Base-by-base conservation (phyloP, 768 basidiomycete species). In the Boletus bicolor region DNA sequence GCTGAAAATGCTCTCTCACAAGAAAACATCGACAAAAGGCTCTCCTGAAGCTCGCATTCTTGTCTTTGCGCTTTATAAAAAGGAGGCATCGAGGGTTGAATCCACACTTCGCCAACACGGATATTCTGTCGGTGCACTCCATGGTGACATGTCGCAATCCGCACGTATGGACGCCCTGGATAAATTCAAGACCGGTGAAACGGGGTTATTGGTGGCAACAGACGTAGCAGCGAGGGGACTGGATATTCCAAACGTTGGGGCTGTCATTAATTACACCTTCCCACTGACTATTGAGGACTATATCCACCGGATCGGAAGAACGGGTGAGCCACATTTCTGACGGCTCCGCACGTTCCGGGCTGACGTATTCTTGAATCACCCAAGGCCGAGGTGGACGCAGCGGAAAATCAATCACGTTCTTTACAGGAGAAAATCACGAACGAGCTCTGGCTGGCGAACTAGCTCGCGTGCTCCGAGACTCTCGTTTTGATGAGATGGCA, bases 241-340 rank as follows among this genome's bases (percentile, higher is more conserved):
- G 60, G 97, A 99, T 76, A 98, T 99, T 64, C 95, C 97, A 2
- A 87, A 96, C 67, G 97, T 99, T 32, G 90, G 85, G 26, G 82
- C 87, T 26, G 97, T 99, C 45, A 84, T 98, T 70, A 97, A 98
- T 74, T 96, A 97, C 66, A 95, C 91, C n/a, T 98, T 95, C 76
- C 96, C 96, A 39, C 77, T 99, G 66, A 98, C 94, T 2, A 88
- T 98, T 46, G 96, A 97, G 75, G 88, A 92, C 75, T 95, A 89
- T 65, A 82, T 93, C 63, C 92, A 94, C 71, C 88, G 92, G 9
- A 93, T 94, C 56, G 92, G 92, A 44, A 81, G 92, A 56, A 94
- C 93, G 2, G 91, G 90, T 89, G 65, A 50, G 69, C 47, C 42
- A 41, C 34, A n/a, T 38, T 56, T 41, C 7, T n/a, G 26, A 26